Evolutionary conservation across 1,284 basidiomycete genomes (phyloP), one percentile per base, ranked within the genome.

Genomic region (Serendipita sp.): DNA sequence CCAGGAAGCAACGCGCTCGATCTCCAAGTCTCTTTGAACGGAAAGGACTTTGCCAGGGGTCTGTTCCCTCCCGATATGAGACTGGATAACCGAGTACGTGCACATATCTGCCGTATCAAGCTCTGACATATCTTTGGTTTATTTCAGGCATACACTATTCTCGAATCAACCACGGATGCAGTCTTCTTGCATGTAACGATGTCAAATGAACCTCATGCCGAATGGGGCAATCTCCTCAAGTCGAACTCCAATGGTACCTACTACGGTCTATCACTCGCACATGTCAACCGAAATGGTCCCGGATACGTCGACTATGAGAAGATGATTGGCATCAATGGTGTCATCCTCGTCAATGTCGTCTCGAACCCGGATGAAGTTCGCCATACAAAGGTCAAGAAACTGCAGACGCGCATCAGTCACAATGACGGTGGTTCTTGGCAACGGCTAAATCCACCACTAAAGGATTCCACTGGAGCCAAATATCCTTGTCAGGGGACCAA

Each of bases 241-340:
- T 96, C 92, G 55, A 98, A 99, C 74, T 96, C 90, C 49, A 99
- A 99, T 70, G 95, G 95, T 41, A 99, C 96, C 0, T 98, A 97
- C 77, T 99, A 92, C 72, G 84, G 89, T 30, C 72, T 93, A 15
- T 91, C 93, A 0, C 71, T 90, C 60, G 88, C 91, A 68, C 81
- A 92, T 68, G 95, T 93, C 64, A 99, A 99, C 73, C 83, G 95
- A 30, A 87, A 99, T 72, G 76, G 82, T 0, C 72, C 76, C 0
- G 95, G 96, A 13, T 98, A 82, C 69, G 95, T 94, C 55, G 96
- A 99, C 73, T 99, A 99, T 69, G 95, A 99, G 76, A 99, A 98
- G 79, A 90, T 98, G 82, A 84, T 90, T 65, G 94, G 93, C 1
- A 74, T 99, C 60, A 94, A 99, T 73, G 95, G 95, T 0, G 95